A percentile compares a stretch with the other conserved stretches of the same genome.
Evolutionary conservation across 1,284 basidiomycete genomes (phyloP).

Genomic region (Microbotryum intermedium): DNA sequence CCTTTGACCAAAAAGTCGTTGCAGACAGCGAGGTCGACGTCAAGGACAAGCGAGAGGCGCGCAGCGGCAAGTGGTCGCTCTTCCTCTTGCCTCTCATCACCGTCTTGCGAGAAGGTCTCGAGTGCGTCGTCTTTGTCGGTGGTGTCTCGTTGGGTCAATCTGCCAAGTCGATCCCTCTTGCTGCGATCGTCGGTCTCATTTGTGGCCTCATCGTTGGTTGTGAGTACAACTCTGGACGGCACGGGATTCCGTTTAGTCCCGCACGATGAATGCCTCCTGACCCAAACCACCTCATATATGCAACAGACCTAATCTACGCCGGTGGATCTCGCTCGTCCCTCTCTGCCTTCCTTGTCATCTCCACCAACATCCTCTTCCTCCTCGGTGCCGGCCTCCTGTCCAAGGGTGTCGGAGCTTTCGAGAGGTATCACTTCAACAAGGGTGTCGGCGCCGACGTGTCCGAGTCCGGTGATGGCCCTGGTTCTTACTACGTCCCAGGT

Average conservation of each 20-base stretch:
- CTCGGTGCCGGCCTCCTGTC: slow-evolving; percentile 85
- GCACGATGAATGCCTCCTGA: background rate
- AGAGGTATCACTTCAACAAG: slow-evolving; percentile 58
- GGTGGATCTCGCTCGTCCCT: slow-evolving; percentile 47
- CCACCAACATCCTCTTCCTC: slow-evolving; percentile 80
- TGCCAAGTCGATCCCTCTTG: slow-evolving; percentile 76
- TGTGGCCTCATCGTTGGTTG: slow-evolving; percentile 55
- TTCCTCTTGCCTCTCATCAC: slow-evolving; percentile 83
- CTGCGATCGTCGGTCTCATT: slow-evolving; percentile 71
- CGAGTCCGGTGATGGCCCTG: slow-evolving; percentile 72
- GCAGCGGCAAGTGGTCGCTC: slow-evolving; percentile 58
- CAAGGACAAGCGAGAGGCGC: slow-evolving; percentile 27
- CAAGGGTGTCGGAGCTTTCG: slow-evolving; percentile 59
- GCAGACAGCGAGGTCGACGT: slow-evolving; percentile 1
- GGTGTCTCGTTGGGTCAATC: slow-evolving; percentile 76
- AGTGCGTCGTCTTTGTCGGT: slow-evolving; percentile 86
- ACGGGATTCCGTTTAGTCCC: background rate
- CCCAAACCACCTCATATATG: background rate
- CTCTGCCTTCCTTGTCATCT: slow-evolving; percentile 71
- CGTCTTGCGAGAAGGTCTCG: slow-evolving; percentile 83
- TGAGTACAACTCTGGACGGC: slow-evolving; percentile 51
- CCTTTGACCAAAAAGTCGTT: slow-evolving; percentile 54
- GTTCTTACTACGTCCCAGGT: slow-evolving; percentile 62
- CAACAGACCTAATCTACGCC: slow-evolving; percentile 40
- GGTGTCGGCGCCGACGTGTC: slow-evolving; percentile 65